Percentiles rank a stretch among this genome's conserved stretches.
These are phyloP conservation scores for Penicillium sp. DNA, from an alignment of 2,329 filamentous ascomycete genomes.

Conservation along the genomic window DNA sequence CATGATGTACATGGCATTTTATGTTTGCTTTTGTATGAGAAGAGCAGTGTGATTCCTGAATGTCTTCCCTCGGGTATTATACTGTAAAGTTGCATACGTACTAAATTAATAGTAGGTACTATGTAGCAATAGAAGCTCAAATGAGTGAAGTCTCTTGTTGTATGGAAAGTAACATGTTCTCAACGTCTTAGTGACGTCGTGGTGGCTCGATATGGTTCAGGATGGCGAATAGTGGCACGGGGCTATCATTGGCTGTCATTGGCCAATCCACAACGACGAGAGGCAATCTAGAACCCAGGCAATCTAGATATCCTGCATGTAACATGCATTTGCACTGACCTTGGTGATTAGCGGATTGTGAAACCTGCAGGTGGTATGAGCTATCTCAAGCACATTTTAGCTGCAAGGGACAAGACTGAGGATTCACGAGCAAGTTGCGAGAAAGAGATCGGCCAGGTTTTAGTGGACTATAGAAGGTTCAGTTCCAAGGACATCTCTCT, in stretches of 20 bases:
- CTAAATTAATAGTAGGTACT: not conserved
- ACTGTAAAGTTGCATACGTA: not conserved
- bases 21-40: not conserved
- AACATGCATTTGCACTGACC: not conserved
- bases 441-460: not conserved
- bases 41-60: no score
- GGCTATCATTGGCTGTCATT: not conserved
- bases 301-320: not conserved
- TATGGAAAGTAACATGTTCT: not conserved
- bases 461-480: not conserved
- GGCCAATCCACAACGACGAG: not conserved
- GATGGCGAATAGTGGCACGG: not conserved
- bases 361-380: conserved; percentile 1
- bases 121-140: not conserved
- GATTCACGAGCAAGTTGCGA: not conserved
- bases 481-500: not conserved
- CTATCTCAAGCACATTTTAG: not conserved
- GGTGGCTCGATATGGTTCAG: not conserved
- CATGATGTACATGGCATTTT: not conserved
- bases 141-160: not conserved
- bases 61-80: not conserved
- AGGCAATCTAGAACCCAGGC: not conserved
- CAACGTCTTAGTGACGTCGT: not conserved
- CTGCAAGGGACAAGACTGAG: conserved; percentile 1
- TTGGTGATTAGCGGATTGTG: not conserved